A percentile compares a stretch with the other conserved stretches of the same genome.
Evolutionary conservation across 345 rosid genomes (phyloP).

Genomic region (Draba incana): DNA sequence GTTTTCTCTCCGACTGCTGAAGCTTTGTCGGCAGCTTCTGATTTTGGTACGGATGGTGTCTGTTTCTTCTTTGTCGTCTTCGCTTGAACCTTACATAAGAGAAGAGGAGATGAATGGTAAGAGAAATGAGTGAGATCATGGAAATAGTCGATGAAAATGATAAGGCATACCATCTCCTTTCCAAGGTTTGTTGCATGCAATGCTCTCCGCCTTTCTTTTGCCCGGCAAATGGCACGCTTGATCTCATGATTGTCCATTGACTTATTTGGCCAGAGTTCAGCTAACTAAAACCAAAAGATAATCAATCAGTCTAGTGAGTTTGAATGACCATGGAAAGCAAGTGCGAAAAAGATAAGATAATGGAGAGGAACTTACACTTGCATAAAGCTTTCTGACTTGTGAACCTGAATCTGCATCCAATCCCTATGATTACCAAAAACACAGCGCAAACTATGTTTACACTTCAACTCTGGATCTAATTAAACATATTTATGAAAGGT

Average conservation of each 20-base stretch:
- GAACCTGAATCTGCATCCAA: slow-evolving; percentile 86
- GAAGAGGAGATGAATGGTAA: neutral
- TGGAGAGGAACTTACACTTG: slow-evolving; percentile 57
- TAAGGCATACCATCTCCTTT: slow-evolving; percentile 39
- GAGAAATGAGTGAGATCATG: neutral
- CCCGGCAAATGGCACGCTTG: slow-evolving; percentile 80
- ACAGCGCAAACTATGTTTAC: slow-evolving; percentile 29
- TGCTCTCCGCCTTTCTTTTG: slow-evolving; percentile 67
- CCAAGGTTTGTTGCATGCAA: slow-evolving; percentile 15
- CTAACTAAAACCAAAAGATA: slow-evolving; percentile 63
- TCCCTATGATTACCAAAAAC: slow-evolving; percentile 57
- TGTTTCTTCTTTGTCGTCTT: slow-evolving; percentile 60
- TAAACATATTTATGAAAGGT: slow-evolving; percentile 10
- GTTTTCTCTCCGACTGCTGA: slow-evolving; percentile 42
- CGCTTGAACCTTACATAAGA: slow-evolving; percentile 55
- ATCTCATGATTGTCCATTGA: slow-evolving; percentile 90
- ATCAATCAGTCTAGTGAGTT: no score
- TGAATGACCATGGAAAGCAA: slow-evolving; percentile 31
- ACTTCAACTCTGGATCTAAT: slow-evolving; percentile 17
- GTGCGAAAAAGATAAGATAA: slow-evolving; percentile 2
- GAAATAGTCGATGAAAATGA: neutral
- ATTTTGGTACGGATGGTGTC: slow-evolving; percentile 46
- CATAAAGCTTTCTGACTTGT: slow-evolving; percentile 83
- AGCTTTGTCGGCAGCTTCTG: slow-evolving; percentile 54
- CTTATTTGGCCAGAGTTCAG: slow-evolving; percentile 82